phyloP scores from a whole-genome alignment of 352 stramenopile genomes.

The Pythium aquatile region DNA sequence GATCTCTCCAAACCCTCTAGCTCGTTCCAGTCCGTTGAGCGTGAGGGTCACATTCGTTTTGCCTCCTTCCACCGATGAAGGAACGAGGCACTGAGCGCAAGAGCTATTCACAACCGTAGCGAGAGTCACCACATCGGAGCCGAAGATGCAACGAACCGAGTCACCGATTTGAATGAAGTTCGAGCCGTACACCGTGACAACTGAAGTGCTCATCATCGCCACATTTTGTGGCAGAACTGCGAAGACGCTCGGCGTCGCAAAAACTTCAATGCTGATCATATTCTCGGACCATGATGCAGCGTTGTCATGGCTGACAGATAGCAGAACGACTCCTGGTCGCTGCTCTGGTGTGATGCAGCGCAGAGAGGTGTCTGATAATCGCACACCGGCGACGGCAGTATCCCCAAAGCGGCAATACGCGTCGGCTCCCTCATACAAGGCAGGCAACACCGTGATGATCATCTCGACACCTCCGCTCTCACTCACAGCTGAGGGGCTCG shows the following conservation, averaged over 20 bases:
- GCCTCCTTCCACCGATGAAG: constrained; percentile 5
- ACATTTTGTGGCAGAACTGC: constrained; percentile 14
- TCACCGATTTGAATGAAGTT: constrained; percentile 16
- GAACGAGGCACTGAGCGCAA: constrained; percentile 23
- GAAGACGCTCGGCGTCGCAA: constrained; percentile 17
- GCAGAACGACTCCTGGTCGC: constrained; percentile 5
- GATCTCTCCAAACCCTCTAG: background rate
- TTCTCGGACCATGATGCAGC: constrained; percentile 17
- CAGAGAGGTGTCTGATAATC: constrained; percentile 9
- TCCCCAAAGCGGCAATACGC: constrained; percentile 23
- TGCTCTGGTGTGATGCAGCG: constrained; percentile 16
- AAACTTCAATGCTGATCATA: background rate
- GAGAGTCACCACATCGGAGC: constrained; percentile 7
- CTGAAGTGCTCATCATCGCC: constrained; percentile 14
- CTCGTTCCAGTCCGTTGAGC: constrained; percentile 24
- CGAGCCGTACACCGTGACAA: constrained; percentile 23
- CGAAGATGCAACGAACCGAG: constrained; percentile 21
- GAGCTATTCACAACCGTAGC: constrained; percentile 21
- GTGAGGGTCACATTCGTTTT: constrained; percentile 11
- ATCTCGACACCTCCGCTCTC: constrained; percentile 41
- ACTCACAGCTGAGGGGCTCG: constrained; percentile 34
- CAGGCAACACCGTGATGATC: constrained; percentile 26
- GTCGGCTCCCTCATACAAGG: constrained; percentile 11
- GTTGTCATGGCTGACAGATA: constrained; percentile 24
- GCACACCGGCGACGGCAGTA: constrained; percentile 2